Evolutionary conservation across 768 basidiomycete species (phyloP).

Genomic region (Flagelloscypha sp.): DNA sequence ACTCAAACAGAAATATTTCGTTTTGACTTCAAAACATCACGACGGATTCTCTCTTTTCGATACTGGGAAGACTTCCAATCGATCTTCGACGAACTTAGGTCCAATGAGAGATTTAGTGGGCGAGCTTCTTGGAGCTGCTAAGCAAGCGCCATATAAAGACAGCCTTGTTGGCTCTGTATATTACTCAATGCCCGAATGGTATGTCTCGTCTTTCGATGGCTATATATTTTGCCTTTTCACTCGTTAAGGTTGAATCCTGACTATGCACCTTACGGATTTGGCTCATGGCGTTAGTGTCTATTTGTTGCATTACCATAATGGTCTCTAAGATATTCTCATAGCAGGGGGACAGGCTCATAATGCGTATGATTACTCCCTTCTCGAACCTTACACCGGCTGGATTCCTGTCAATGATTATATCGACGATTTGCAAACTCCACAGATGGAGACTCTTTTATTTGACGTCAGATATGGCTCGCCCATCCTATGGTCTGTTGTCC

Average conservation of each 20-base stretch:
- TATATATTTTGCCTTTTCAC: neutral
- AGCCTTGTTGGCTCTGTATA: no score
- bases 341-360: constrained; percentile 48
- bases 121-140: constrained; percentile 43
- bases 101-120: constrained; percentile 44
- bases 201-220: no score
- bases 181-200: constrained; percentile 52
- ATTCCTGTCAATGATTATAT: constrained; percentile 44
- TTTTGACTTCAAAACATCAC: constrained; percentile 42
- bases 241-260: constrained; percentile 45
- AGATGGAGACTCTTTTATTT: constrained; percentile 40
- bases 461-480: constrained; percentile 36
- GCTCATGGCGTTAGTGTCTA: no score
- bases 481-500: constrained; percentile 9
- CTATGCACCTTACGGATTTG: constrained; percentile 41
- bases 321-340: no score
- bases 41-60: constrained; percentile 54
- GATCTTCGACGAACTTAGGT: constrained; percentile 39
- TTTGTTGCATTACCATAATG: no score
- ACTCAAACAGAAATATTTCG: no score
- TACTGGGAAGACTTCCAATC: constrained; percentile 42
- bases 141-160: no score
- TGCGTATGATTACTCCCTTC: constrained; percentile 32
- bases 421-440: constrained; percentile 40
- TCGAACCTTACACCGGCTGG: constrained; percentile 49